phyloP scores from a whole-genome alignment of 768 basidiomycete species.

The Trametes villosa region DNA sequence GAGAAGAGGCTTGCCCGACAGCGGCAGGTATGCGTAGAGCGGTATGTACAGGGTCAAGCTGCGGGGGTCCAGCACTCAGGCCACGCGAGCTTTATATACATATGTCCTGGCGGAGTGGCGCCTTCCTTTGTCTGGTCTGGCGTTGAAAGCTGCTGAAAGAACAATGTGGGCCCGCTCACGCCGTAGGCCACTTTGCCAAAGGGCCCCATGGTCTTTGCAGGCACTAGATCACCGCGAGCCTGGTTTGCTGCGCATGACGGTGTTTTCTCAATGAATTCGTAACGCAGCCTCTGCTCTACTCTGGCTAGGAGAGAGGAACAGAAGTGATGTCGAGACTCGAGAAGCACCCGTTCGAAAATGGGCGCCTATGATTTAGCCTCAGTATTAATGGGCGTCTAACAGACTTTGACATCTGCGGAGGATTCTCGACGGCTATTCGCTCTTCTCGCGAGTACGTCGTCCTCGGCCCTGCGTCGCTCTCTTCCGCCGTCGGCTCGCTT shows the following conservation, averaged over 20 bases:
- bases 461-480: neutral
- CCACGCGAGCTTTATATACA: neutral
- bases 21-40: neutral
- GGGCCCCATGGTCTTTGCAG: no score
- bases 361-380: neutral
- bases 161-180: neutral
- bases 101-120: neutral
- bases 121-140: constrained; percentile 1
- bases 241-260: no score
- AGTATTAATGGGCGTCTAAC: neutral
- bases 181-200: no score
- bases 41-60: constrained; percentile 12
- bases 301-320: no score
- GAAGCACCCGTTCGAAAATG: no score
- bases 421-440: constrained; percentile 1
- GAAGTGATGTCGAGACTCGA: no score
- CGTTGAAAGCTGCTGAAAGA: neutral
- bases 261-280: no score
- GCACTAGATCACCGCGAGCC: no score
- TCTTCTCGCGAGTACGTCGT: neutral
- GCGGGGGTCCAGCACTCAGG: neutral
- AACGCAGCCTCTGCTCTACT: no score
- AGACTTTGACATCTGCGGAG: constrained; percentile 8
- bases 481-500: neutral
- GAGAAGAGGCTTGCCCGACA: neutral